A percentile compares a stretch with the other conserved stretches of the same genome.
Evolutionary conservation across 257 asterid genomes (phyloP).

Genomic region (Capsicum chinense): DNA sequence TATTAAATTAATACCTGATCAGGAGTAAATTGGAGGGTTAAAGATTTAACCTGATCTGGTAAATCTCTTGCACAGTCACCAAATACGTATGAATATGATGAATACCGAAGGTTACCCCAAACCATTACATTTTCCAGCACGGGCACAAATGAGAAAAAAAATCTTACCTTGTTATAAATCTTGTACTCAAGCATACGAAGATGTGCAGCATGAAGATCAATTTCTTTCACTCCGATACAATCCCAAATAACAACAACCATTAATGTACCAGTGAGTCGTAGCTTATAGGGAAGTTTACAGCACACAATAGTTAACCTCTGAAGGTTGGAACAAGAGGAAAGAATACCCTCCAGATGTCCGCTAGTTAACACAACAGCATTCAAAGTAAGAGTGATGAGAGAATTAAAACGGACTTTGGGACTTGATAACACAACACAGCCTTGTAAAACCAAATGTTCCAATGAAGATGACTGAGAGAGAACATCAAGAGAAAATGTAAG

Average conservation of each 20-base stretch:
- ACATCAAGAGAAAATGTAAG: neutral
- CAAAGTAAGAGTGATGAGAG: neutral
- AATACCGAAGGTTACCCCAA: neutral
- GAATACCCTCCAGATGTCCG: neutral
- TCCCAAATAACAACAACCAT: neutral
- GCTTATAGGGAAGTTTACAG: neutral
- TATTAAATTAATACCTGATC: neutral
- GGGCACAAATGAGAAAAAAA: no score
- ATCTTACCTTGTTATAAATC: neutral
- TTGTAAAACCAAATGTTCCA: neutral
- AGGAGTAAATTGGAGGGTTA: neutral
- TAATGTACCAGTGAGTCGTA: neutral
- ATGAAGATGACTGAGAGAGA: neutral
- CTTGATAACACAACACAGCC: neutral
- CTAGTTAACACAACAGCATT: neutral
- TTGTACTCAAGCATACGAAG: neutral
- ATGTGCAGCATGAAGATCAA: neutral
- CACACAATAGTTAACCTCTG: neutral
- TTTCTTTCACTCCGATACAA: neutral
- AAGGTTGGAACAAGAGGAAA: neutral
- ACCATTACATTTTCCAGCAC: neutral
- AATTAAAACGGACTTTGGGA: neutral
- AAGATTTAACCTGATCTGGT: neutral
- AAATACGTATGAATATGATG: neutral
- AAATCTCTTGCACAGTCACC: neutral